Percentiles rank a stretch among this genome's conserved stretches.
Evolutionary conservation across 352 stramenopile species (phyloP).

Genomic region (Phytophthora ramorum): DNA sequence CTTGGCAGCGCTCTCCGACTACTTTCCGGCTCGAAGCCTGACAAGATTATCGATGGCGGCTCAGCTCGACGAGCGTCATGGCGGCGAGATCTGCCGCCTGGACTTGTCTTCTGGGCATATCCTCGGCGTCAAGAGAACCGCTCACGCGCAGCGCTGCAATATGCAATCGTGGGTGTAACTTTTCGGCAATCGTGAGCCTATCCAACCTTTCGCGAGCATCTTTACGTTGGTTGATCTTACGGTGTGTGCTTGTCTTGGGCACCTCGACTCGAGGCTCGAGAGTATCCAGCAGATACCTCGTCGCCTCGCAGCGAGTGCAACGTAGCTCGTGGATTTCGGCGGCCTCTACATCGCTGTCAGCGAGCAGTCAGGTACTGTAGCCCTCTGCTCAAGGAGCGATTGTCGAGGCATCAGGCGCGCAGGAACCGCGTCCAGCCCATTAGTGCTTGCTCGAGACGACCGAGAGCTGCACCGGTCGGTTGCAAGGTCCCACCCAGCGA

Average conservation of each 20-base stretch:
- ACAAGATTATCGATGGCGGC: background rate
- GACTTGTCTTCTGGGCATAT: no score
- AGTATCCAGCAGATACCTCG: no score
- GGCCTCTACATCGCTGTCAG: conserved; percentile 33
- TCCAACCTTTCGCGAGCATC: conserved; percentile 6
- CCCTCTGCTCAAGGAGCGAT: background rate
- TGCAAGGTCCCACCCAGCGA: no score
- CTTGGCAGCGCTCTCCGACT: background rate
- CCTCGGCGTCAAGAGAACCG: no score
- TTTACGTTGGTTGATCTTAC: no score
- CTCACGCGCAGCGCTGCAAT: conserved; percentile 2
- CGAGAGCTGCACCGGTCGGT: background rate
- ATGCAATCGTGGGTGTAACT: conserved; percentile 18
- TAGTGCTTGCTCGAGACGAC: background rate
- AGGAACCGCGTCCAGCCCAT: background rate
- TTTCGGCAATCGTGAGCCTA: conserved; percentile 25
- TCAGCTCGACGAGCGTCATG: background rate
- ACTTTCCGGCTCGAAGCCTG: conserved; percentile 1
- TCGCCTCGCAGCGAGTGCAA: background rate
- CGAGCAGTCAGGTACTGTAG: no score
- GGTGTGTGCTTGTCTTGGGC: no score
- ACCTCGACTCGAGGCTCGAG: no score
- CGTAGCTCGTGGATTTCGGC: background rate
- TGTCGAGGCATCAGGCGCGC: conserved; percentile 7
- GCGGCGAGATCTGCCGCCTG: no score